Conservation (phyloP, 805 yeast species). For the Starmerella sirachaensis region DNA sequence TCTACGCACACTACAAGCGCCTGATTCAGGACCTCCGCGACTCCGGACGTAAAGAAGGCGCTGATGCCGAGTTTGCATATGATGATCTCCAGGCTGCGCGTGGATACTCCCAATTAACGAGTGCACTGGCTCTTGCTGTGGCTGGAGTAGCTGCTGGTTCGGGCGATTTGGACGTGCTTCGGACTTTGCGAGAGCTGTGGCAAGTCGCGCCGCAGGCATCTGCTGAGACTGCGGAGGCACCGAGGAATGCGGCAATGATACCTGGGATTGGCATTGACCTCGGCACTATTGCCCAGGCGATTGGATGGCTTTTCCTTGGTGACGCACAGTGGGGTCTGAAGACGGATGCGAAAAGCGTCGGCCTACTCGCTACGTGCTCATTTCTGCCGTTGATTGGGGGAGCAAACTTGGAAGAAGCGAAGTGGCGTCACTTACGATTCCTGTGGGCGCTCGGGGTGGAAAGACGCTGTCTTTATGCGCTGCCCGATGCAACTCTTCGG, state of each 20-base stretch:
- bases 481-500: constrained; percentile 52
- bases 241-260: constrained; percentile 1
- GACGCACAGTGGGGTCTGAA: constrained; percentile 83
- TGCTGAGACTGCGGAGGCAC: background rate
- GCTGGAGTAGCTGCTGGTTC: constrained; percentile 80
- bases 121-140: constrained; percentile 45
- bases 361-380: constrained; percentile 51
- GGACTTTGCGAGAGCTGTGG: constrained; percentile 56
- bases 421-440: constrained; percentile 74
- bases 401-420: constrained; percentile 28
- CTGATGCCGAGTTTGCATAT: constrained; percentile 1
- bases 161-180: constrained; percentile 70
- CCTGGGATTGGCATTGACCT: constrained; percentile 45
- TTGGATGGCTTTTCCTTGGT: constrained; percentile 82
- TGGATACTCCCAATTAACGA: constrained; percentile 5
- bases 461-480: constrained; percentile 64
- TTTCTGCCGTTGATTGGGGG: constrained; percentile 16
- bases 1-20: constrained; percentile 29
- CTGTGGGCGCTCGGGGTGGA: constrained; percentile 82
- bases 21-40: background rate
- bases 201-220: constrained; percentile 13
- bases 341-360: constrained; percentile 50
- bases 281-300: constrained; percentile 65
- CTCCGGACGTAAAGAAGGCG: background rate
- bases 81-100: background rate